These are phyloP conservation scores for Aspergillus campestris DNA, from an alignment of 495 filamentous ascomycete species.

Conservation along the genomic window DNA sequence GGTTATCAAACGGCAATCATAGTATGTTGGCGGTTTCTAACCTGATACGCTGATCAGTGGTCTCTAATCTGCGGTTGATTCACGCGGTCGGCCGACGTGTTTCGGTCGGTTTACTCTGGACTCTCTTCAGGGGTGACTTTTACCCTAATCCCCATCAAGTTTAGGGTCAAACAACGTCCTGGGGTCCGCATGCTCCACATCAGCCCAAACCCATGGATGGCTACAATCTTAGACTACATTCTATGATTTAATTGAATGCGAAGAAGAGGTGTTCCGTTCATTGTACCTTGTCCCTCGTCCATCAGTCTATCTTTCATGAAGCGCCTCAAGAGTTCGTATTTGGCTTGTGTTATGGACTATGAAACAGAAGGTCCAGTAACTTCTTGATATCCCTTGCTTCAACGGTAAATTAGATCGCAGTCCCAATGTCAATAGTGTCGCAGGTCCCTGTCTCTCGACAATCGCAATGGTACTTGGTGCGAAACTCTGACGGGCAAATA, in stretches of 20 bases:
- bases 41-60: too few species aligned
- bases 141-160: slow-evolving; percentile 13
- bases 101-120: slow-evolving; percentile 10
- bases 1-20: neutral
- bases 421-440: slow-evolving; percentile 22
- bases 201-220: neutral
- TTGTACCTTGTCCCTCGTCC: too few species aligned
- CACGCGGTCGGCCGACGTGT: slow-evolving; percentile 17
- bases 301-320: too few species aligned
- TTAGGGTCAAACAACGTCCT: slow-evolving; percentile 10
- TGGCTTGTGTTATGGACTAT: too few species aligned
- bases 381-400: neutral
- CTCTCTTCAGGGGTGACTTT: slow-evolving; percentile 20
- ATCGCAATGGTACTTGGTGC: slow-evolving; percentile 50
- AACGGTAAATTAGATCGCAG: slow-evolving; percentile 20
- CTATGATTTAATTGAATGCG: neutral
- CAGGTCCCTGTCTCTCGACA: slow-evolving; percentile 33
- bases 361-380: neutral
- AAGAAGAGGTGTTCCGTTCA: too few species aligned
- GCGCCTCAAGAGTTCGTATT: too few species aligned
- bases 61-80: slow-evolving; percentile 1
- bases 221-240: neutral
- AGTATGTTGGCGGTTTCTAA: too few species aligned
- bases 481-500: slow-evolving; percentile 51
- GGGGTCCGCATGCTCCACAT: too few species aligned